Conservation (phyloP, 192 early-diverging fungal genomes). For the Gigaspora rosea region DNA sequence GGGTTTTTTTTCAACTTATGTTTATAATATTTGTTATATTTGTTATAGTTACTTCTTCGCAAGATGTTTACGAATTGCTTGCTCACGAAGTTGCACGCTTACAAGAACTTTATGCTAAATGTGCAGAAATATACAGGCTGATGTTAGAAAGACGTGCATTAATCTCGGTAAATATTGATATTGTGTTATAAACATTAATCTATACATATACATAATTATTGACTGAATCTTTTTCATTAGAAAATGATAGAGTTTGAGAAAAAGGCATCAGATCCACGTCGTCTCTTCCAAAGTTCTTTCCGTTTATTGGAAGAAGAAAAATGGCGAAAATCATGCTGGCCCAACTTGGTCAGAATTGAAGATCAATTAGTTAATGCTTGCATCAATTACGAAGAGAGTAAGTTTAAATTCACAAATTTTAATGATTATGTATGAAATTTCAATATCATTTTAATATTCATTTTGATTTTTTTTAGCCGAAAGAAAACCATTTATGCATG, state of each 20-base stretch:
- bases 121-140: conserved; percentile 22
- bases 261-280: conserved; percentile 70
- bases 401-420: background rate
- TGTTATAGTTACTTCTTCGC: conserved; percentile 9
- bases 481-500: conserved; percentile 35
- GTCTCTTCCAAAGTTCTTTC: conserved; percentile 75
- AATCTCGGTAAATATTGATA: conserved; percentile 7
- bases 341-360: conserved; percentile 70
- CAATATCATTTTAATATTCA: background rate
- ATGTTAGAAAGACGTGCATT: conserved; percentile 32
- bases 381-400: conserved; percentile 57
- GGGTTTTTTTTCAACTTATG: background rate
- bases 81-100: conserved; percentile 23
- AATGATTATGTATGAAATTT: too few relatives aligned
- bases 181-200: background rate
- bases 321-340: conserved; percentile 76
- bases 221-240: conserved; percentile 22
- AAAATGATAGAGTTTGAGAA: conserved; percentile 79
- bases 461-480: background rate
- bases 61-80: conserved; percentile 28
- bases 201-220: background rate
- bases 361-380: conserved; percentile 53
- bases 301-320: conserved; percentile 81
- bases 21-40: background rate
- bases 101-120: conserved; percentile 28